Conservation (phyloP, 164 flowering plant species). For the Dillenia turbinata region DNA sequence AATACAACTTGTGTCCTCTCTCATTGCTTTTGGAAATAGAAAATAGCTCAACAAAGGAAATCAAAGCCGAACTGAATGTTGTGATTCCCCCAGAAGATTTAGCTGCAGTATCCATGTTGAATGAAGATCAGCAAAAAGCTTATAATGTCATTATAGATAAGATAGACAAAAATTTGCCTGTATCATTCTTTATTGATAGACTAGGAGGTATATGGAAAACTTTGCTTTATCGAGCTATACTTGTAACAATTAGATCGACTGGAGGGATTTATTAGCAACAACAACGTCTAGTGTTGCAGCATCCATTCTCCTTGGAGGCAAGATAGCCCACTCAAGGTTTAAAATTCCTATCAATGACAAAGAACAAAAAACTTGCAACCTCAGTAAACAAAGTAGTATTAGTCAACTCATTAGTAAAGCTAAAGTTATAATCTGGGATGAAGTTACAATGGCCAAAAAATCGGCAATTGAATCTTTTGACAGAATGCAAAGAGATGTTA, state of each 20-base stretch:
- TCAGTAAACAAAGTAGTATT: not conserved
- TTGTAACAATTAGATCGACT: not conserved
- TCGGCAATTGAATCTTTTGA: slow-evolving; percentile 4
- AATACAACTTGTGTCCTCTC: too few species aligned
- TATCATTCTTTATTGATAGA: not conserved
- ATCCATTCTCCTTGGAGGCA: not conserved
- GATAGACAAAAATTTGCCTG: not conserved
- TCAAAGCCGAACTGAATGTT: not conserved
- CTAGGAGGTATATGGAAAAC: not conserved
- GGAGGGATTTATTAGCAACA: not conserved
- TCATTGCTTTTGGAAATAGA: too few species aligned
- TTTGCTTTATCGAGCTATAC: too few species aligned
- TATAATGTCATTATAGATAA: not conserved
- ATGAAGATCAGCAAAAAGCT: not conserved
- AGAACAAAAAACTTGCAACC: not conserved
- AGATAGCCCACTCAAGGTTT: not conserved
- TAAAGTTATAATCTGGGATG: slow-evolving; percentile 6
- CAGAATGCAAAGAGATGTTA: not conserved
- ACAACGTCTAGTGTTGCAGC: not conserved
- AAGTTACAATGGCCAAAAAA: slow-evolving; percentile 8
- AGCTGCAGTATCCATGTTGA: not conserved
- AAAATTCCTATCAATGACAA: not conserved
- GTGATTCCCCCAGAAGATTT: not conserved
- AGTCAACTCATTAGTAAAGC: not conserved
- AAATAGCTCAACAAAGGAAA: not conserved